These are phyloP conservation scores for Oryza rufipogon DNA, from an alignment of 176 grass and related monocot species.

Conservation along the genomic window DNA sequence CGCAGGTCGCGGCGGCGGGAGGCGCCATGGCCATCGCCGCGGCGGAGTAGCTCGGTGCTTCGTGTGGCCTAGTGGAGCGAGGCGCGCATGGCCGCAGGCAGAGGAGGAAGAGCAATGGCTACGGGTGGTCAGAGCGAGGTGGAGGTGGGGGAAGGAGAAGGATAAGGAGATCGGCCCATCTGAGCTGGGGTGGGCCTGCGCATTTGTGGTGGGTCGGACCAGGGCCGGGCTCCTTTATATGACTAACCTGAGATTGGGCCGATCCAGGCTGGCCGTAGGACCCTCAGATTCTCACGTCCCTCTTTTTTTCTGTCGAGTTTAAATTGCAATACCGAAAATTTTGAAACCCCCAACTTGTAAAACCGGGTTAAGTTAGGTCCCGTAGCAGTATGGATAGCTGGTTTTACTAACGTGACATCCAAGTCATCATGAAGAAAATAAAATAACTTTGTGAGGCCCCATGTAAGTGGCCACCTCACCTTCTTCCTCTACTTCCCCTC, in stretches of 20 bases:
- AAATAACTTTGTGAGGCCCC: no score
- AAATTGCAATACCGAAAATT: no score
- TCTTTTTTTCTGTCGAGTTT: no score
- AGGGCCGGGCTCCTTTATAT: not conserved
- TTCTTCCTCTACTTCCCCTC: no score
- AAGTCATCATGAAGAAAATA: not conserved
- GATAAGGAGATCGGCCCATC: constrained; percentile 31
- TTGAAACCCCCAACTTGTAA: no score
- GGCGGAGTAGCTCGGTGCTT: not conserved
- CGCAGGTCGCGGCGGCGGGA: constrained; percentile 29
- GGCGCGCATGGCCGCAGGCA: constrained; percentile 40
- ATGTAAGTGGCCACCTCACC: no score
- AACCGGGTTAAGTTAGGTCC: no score
- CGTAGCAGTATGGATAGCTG: no score
- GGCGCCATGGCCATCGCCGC: constrained; percentile 31
- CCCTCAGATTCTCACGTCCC: no score
- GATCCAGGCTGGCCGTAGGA: no score
- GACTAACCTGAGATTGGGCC: no score
- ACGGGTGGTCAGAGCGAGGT: not conserved
- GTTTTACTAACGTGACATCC: no score
- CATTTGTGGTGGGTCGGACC: not conserved
- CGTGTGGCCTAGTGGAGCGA: constrained; percentile 25
- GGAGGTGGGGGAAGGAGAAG: constrained; percentile 19
- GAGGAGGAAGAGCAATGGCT: not conserved
- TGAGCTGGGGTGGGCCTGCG: not conserved